Conservation (phyloP, 2,329 filamentous ascomycete genomes). For the Epichloe glyceriae region DNA sequence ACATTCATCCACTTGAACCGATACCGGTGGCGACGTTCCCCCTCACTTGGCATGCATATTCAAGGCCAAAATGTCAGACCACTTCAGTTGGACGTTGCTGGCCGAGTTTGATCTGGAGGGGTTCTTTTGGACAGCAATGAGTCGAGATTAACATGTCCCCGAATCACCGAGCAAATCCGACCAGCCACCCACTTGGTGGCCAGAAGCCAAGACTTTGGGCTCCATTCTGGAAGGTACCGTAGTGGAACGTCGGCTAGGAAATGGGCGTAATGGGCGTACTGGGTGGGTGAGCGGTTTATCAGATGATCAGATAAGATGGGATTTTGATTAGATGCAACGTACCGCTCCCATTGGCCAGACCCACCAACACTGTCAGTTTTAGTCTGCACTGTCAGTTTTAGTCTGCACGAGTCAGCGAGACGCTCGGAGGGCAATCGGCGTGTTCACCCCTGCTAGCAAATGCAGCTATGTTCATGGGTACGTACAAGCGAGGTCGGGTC, state of each 20-base stretch:
- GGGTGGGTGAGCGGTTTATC: neutral
- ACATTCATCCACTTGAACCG: too few relatives aligned
- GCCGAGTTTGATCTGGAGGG: too few relatives aligned
- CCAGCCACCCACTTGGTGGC: neutral
- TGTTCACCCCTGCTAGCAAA: too few relatives aligned
- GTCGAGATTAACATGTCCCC: neutral
- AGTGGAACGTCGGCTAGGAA: neutral
- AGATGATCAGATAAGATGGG: slow-evolving; percentile 11
- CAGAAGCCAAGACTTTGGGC: neutral
- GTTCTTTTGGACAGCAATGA: too few relatives aligned
- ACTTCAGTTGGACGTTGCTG: neutral
- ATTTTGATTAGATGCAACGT: slow-evolving; percentile 17
- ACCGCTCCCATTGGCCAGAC: slow-evolving; percentile 10
- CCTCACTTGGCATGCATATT: neutral
- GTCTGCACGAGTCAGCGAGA: neutral
- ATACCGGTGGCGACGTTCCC: neutral
- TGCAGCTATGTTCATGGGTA: too few relatives aligned
- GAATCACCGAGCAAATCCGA: neutral
- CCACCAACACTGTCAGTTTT: neutral
- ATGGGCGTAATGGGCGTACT: too few relatives aligned
- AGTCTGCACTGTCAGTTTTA: too few relatives aligned
- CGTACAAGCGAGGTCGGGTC: too few relatives aligned
- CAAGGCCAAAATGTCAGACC: neutral
- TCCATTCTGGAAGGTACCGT: neutral
- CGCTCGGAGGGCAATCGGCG: too few relatives aligned